Conservation (phyloP, 2,329 filamentous ascomycete genomes). For the Venturia aucupariae region DNA sequence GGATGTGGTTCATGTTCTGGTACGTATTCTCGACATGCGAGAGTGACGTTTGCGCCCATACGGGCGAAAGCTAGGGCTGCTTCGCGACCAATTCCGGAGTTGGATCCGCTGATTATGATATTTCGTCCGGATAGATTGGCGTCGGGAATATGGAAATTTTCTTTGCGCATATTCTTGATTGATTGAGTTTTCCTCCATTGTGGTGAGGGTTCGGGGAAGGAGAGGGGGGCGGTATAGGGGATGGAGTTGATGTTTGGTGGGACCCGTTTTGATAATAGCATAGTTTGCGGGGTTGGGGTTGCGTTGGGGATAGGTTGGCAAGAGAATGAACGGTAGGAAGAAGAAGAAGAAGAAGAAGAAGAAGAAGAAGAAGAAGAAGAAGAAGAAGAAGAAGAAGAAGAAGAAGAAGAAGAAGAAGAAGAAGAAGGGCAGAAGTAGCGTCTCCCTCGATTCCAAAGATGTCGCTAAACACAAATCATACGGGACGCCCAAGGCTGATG, state of each 20-base stretch:
- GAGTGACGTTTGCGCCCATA: conserved; percentile 23
- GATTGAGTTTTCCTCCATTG: conserved; percentile 14
- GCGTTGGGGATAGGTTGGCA: background rate
- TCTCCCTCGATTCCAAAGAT: background rate
- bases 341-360: too few relatives aligned
- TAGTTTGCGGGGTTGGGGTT: background rate
- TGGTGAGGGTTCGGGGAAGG: conserved; percentile 7
- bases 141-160: conserved; percentile 1
- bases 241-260: conserved; percentile 13
- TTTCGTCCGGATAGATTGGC: conserved; percentile 15
- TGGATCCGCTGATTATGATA: conserved; percentile 18
- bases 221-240: conserved; percentile 14
- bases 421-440: too few relatives aligned
- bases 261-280: background rate
- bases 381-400: too few relatives aligned
- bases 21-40: conserved; percentile 20
- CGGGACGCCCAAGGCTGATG: too few relatives aligned
- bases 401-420: too few relatives aligned
- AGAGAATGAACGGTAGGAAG: too few relatives aligned
- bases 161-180: conserved; percentile 4
- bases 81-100: conserved; percentile 23
- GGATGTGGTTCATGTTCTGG: conserved; percentile 21
- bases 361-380: too few relatives aligned
- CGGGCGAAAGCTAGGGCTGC: conserved; percentile 20
- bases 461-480: too few relatives aligned